These are phyloP conservation scores for Saccharomycopsis malanga DNA, from an alignment of 805 yeast species.

Conservation along the genomic window DNA sequence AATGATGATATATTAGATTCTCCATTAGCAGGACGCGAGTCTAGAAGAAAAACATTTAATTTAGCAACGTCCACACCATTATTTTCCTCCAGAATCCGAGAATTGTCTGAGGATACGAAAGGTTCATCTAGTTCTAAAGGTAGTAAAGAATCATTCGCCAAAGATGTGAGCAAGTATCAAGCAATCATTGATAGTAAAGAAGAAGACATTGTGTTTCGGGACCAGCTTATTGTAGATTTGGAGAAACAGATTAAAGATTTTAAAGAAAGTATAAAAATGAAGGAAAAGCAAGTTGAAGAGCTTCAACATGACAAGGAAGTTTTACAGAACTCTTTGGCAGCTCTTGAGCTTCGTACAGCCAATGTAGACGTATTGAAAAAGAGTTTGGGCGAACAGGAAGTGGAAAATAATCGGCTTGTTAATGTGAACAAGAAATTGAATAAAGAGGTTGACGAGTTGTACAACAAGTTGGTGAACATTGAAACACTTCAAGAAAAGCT, in stretches of 20 bases:
- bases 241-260: not conserved
- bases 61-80: too few relatives aligned
- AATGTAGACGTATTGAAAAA: not conserved
- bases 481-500: slow-evolving; percentile 6
- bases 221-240: not conserved
- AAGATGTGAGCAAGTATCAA: not conserved
- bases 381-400: slow-evolving; percentile 3
- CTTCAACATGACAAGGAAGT: not conserved
- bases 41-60: too few relatives aligned
- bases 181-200: slow-evolving; percentile 4
- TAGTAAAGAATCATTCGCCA: not conserved
- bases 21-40: too few relatives aligned
- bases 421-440: slow-evolving; percentile 5
- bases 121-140: too few relatives aligned
- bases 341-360: not conserved
- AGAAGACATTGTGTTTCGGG: slow-evolving; percentile 10
- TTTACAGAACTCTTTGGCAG: not conserved
- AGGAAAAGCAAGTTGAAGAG: not conserved
- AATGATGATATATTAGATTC: too few relatives aligned
- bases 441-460: slow-evolving; percentile 1
- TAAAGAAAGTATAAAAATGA: not conserved
- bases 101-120: too few relatives aligned
- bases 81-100: too few relatives aligned
- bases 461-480: slow-evolving; percentile 1
- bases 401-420: not conserved